These are phyloP conservation scores for Iodosphaeria phyllophila DNA, from an alignment of 2,329 filamentous ascomycete genomes.

Conservation along the genomic window DNA sequence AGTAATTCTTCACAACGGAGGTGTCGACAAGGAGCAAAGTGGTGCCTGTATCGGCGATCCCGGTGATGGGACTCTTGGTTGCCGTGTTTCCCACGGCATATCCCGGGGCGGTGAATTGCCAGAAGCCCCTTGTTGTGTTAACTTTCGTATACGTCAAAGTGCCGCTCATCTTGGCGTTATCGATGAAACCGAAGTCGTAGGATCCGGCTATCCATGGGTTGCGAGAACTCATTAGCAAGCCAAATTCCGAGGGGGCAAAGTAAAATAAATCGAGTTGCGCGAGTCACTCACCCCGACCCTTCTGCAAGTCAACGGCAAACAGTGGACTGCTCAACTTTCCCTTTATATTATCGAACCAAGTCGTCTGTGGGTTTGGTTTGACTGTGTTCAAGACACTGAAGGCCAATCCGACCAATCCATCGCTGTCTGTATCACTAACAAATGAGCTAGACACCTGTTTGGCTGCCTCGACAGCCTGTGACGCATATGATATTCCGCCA, in stretches of 20 bases:
- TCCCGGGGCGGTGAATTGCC: conserved; percentile 13
- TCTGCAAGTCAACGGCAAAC: conserved; percentile 16
- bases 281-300: conserved; percentile 3
- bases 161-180: conserved; percentile 10
- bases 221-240: background rate
- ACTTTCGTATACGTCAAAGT: conserved; percentile 12
- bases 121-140: conserved; percentile 13
- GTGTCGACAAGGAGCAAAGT: conserved; percentile 33
- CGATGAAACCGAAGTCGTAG: conserved; percentile 17
- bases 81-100: conserved; percentile 8
- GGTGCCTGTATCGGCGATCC: conserved; percentile 40
- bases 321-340: conserved; percentile 9
- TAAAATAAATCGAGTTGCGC: background rate
- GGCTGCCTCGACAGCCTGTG: conserved; percentile 15
- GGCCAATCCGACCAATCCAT: conserved; percentile 16
- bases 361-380: conserved; percentile 9
- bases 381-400: conserved; percentile 17
- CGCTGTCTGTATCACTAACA: conserved; percentile 11
- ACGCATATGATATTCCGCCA: conserved; percentile 11
- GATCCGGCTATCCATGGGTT: conserved; percentile 7
- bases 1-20: conserved; percentile 30
- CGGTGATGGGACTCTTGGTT: background rate
- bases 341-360: conserved; percentile 15
- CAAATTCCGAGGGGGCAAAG: background rate
- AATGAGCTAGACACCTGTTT: conserved; percentile 11